Percentiles rank a stretch among this genome's conserved stretches.
Conservation (phyloP, 129 eudicot genomes). For the Helichrysum umbraculigerum region DNA sequence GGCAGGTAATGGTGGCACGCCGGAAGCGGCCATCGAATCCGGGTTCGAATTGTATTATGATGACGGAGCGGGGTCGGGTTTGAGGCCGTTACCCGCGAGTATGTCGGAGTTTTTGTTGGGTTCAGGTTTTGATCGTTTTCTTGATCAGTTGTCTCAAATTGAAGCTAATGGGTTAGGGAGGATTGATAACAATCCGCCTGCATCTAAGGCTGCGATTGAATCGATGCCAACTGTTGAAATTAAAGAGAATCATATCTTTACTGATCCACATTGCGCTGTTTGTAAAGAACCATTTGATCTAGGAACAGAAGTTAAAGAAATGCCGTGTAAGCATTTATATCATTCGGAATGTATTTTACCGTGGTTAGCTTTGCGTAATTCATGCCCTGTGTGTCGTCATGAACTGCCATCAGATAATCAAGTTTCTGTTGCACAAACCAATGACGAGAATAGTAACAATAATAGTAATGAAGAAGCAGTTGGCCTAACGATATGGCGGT, state of each 20-base stretch:
- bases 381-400: conserved; percentile 90
- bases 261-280: conserved; percentile 77
- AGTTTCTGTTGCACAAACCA: conserved; percentile 23
- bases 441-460: conserved; percentile 29
- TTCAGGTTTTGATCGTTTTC: conserved; percentile 74
- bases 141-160: conserved; percentile 78
- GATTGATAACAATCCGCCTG: conserved; percentile 58
- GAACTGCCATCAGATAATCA: conserved; percentile 62
- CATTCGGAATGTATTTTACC: conserved; percentile 86
- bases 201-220: conserved; percentile 81
- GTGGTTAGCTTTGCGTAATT: conserved; percentile 73
- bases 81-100: conserved; percentile 61
- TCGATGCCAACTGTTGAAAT: conserved; percentile 65
- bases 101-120: conserved; percentile 75
- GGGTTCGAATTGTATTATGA: conserved; percentile 68
- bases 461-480: conserved; percentile 63
- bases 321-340: conserved; percentile 92
- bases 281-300: conserved; percentile 80
- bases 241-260: conserved; percentile 38
- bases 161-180: conserved; percentile 77
- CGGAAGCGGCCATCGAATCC: neutral
- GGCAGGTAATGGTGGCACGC: neutral
- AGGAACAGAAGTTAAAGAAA: conserved; percentile 59
- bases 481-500: conserved; percentile 89
- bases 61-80: conserved; percentile 65